A percentile compares a stretch with the other conserved stretches of the same genome.
These are phyloP conservation scores for Botryotinia convoluta DNA, from an alignment of 2,329 filamentous ascomycete genomes.

Conservation along the genomic window DNA sequence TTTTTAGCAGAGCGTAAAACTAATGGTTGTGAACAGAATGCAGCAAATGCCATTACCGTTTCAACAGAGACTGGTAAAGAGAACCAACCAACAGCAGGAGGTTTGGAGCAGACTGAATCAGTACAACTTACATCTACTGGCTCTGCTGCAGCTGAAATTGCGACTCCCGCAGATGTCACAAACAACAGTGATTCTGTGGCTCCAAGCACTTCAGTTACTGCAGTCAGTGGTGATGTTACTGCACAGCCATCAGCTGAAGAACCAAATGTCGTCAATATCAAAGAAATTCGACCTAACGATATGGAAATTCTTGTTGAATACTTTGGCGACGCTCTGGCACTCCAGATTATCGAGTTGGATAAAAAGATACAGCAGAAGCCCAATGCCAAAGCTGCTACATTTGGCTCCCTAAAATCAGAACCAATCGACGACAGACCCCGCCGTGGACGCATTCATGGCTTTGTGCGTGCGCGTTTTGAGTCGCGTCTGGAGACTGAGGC, in stretches of 20 bases:
- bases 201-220: neutral
- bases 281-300: conserved; percentile 46
- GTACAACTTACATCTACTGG: neutral
- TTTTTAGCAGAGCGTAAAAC: neutral
- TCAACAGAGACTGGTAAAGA: neutral
- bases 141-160: neutral
- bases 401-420: conserved; percentile 51
- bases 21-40: conserved; percentile 4
- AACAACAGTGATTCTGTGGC: neutral
- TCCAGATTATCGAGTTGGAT: conserved; percentile 55
- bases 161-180: neutral
- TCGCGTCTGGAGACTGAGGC: conserved; percentile 62
- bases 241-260: neutral
- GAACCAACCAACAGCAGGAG: conserved; percentile 6
- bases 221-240: neutral
- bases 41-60: neutral
- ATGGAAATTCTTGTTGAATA: conserved; percentile 43
- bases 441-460: conserved; percentile 58
- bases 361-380: conserved; percentile 52
- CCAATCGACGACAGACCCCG: conserved; percentile 58
- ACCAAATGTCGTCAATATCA: conserved; percentile 18
- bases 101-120: neutral
- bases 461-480: conserved; percentile 60
- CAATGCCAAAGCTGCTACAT: conserved; percentile 53
- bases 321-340: conserved; percentile 51